phyloP scores from a whole-genome alignment of 345 rosid genomes.

The Trapa bicornis region DNA sequence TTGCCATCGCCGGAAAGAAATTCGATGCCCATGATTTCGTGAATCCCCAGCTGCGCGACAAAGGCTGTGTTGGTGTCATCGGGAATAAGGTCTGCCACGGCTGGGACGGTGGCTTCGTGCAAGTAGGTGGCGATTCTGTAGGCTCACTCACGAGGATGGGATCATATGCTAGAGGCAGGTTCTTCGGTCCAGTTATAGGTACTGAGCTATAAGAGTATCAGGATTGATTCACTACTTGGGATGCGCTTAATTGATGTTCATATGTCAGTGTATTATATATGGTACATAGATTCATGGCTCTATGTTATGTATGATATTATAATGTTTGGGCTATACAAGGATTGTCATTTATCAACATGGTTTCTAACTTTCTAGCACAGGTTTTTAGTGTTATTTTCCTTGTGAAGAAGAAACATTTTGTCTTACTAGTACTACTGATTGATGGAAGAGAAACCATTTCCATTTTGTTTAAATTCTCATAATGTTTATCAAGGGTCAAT shows the following conservation, averaged over 20 bases:
- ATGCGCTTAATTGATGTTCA: too few relatives aligned
- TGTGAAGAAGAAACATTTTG: not conserved
- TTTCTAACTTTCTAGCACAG: not conserved
- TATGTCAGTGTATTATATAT: too few relatives aligned
- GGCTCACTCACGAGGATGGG: conserved; percentile 5
- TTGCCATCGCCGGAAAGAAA: conserved; percentile 16
- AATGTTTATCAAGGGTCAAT: not conserved
- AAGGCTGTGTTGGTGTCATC: conserved; percentile 21
- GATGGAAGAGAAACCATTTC: too few relatives aligned
- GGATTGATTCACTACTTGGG: not conserved
- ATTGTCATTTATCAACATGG: not conserved
- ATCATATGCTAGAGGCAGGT: not conserved
- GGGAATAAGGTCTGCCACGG: conserved; percentile 17
- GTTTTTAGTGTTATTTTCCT: not conserved
- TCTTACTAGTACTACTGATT: not conserved
- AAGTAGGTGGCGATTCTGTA: conserved; percentile 11
- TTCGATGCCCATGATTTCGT: conserved; percentile 23
- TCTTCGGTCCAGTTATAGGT: not conserved
- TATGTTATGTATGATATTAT: not conserved
- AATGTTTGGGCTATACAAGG: not conserved
- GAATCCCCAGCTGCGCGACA: conserved; percentile 10
- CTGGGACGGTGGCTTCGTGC: conserved; percentile 24
- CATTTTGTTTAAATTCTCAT: not conserved
- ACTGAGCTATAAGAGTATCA: not conserved
- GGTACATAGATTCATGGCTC: too few relatives aligned